Base-by-base conservation (phyloP, 2,329 filamentous ascomycete genomes). In the Helotiales sp. region DNA sequence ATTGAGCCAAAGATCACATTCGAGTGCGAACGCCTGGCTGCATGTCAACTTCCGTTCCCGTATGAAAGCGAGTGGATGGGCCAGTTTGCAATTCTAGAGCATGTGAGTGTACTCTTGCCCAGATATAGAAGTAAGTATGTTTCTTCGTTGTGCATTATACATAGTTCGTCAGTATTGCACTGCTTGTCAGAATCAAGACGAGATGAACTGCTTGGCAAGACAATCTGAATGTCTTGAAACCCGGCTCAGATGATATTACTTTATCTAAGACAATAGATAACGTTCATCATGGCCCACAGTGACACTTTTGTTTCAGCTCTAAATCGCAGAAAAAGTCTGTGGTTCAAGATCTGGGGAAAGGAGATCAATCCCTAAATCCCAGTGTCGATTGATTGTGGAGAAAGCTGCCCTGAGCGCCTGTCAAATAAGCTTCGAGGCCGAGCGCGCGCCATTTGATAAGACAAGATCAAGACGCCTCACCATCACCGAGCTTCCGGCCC, bases 381-480 rank as follows among this genome's bases (percentile, higher is more conserved):
- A 37, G 26, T 11, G 15, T 28, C 8, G 34, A 40, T 40, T 45
- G 34, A 40, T 40, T 45, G 55, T 59, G 55, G 55, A 22, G 55
- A 43, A 59, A 34, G 52, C 20, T 55, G 52, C 22, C 22, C 52
- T 40, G 15, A 58, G 17, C 30, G 54, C 32, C 32, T 58, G 55
- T 40, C 59, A 63, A 65, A 61, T 66, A 65, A 69, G 61, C 58
- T 63, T 68, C 61, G 63, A 55, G 11, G 47, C 50, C 52, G 40
- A 24, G 40, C n/a, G 47, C 52, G 50, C 30, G 30, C 65, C 54
- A 43, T 50, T 62, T 58, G 61, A 63, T 55, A 63, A 55, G 32
- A 34, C 45, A 60, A 59, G 28, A 47, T 58, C 58, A 47, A 62
- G 65, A 65, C 55, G 63, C 47, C 64, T 66, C 52, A 62, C 54